These are phyloP conservation scores for Skeletonema tropicum DNA, from an alignment of 108 stramenopile genomes.

Conservation along the genomic window DNA sequence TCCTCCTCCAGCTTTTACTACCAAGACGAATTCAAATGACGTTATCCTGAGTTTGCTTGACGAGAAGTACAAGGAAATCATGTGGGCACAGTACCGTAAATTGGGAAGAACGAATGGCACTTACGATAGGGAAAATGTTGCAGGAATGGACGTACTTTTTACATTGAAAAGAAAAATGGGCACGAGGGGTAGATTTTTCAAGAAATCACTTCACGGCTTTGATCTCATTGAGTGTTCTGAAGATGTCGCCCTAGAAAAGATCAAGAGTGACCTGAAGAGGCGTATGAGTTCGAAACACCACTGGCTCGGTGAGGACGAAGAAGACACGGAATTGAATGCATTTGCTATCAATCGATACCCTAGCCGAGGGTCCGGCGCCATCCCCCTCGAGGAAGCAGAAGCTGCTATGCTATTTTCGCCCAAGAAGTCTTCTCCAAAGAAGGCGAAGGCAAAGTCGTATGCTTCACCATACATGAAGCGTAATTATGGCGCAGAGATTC, in stretches of 20 bases:
- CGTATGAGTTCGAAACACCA: neutral
- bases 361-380: neutral
- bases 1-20: neutral
- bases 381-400: neutral
- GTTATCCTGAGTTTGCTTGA: slow-evolving; percentile 19
- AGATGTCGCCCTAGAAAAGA: slow-evolving; percentile 1
- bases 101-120: slow-evolving; percentile 9
- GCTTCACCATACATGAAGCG: slow-evolving; percentile 2
- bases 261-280: neutral
- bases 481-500: neutral
- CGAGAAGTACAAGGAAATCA: slow-evolving; percentile 23
- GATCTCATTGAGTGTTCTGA: slow-evolving; percentile 17
- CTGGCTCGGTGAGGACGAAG: neutral
- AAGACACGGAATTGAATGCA: neutral
- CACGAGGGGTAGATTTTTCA: slow-evolving; percentile 17
- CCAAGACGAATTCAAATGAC: slow-evolving; percentile 4
- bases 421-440: neutral
- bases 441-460: slow-evolving; percentile 1
- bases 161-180: slow-evolving; percentile 13
- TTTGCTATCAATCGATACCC: neutral
- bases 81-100: slow-evolving; percentile 23
- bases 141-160: slow-evolving; percentile 1
- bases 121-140: slow-evolving; percentile 10
- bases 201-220: slow-evolving; percentile 8
- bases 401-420: neutral